Evolutionary conservation across 108 stramenopile genomes (phyloP).

Genomic region (Chaetoceros muelleri): DNA sequence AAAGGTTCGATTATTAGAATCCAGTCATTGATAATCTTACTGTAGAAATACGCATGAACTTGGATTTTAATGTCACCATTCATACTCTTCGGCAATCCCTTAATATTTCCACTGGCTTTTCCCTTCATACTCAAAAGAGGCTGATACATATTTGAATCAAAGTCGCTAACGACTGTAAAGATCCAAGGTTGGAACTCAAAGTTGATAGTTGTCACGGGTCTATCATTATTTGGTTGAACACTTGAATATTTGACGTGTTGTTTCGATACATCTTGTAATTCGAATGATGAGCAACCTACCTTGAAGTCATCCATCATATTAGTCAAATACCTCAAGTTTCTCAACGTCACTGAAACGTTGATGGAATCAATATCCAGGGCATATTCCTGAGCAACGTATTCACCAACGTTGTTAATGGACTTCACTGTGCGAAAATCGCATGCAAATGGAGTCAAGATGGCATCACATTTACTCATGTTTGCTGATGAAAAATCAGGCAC

Average conservation of each 20-base stretch:
- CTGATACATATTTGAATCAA: background rate
- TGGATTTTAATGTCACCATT: background rate
- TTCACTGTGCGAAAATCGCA: constrained; percentile 56
- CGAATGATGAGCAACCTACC: no score
- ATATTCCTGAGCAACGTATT: constrained; percentile 52
- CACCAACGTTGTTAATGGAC: constrained; percentile 45
- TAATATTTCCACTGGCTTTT: background rate
- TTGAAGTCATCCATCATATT: no score
- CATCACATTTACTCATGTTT: constrained; percentile 4
- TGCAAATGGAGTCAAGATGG: constrained; percentile 47
- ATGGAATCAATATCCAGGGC: constrained; percentile 55
- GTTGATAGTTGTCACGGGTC: background rate
- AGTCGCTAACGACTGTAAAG: background rate
- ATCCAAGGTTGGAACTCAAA: background rate
- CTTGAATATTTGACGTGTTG: background rate
- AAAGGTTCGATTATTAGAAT: no score
- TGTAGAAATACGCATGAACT: background rate
- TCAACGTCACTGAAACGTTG: constrained; percentile 15
- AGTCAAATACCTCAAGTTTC: background rate
- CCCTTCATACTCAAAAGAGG: background rate
- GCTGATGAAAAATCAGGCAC: constrained; percentile 23
- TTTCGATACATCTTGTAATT: background rate
- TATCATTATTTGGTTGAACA: background rate
- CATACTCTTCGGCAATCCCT: background rate
- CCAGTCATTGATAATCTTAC: background rate